These are phyloP conservation scores for Triglochin maritima DNA, from an alignment of 106 monocot genomes.

Conservation along the genomic window DNA sequence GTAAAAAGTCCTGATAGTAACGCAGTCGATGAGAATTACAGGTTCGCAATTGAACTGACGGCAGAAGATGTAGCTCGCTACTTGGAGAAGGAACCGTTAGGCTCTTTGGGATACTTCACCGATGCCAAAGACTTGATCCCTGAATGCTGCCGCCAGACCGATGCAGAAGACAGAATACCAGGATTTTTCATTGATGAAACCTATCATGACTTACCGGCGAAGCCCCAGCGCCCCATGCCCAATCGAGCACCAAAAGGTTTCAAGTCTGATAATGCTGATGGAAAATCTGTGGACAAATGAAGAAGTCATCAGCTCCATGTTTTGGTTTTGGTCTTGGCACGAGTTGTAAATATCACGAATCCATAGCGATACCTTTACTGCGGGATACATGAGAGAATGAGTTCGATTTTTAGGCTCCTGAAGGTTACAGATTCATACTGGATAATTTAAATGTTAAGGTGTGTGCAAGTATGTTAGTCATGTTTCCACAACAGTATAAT, in stretches of 20 bases:
- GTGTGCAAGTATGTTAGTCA: no score
- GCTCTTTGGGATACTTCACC: constrained; percentile 3
- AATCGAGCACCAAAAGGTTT: constrained; percentile 36
- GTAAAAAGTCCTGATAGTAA: background rate
- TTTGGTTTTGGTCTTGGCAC: constrained; percentile 11
- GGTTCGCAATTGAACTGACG: constrained; percentile 68
- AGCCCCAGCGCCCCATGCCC: constrained; percentile 10
- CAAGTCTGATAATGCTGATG: constrained; percentile 44
- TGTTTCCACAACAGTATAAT: no score
- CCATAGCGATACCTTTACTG: no score
- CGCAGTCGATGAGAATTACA: constrained; percentile 18
- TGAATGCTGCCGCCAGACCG: background rate
- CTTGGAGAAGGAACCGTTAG: constrained; percentile 29
- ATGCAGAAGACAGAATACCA: constrained; percentile 6
- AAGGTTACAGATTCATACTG: no score
- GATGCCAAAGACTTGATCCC: background rate
- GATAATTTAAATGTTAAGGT: no score
- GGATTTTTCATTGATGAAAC: constrained; percentile 28
- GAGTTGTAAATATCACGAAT: constrained; percentile 49
- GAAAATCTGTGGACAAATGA: constrained; percentile 31
- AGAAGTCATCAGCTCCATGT: constrained; percentile 20
- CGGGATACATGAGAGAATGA: background rate
- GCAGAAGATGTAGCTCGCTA: constrained; percentile 46
- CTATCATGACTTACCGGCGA: constrained; percentile 34
- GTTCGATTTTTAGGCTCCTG: no score